Conservation (phyloP, 208 protist species). For the Porcisia hertigi region DNA sequence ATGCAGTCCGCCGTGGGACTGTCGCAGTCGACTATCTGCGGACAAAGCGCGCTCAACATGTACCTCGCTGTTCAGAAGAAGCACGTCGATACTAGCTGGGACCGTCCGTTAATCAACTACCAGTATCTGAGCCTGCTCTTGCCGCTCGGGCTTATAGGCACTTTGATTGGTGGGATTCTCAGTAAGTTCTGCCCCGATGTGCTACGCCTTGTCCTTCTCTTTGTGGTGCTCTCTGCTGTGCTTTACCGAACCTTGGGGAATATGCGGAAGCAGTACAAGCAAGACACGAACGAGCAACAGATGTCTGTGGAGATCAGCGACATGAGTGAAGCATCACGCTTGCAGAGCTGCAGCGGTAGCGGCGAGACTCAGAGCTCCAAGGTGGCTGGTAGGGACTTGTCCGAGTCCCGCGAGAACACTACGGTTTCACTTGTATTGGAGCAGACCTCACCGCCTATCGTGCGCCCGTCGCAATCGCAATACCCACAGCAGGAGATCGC, state of each 20-base stretch:
- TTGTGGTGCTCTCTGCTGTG: constrained; percentile 61
- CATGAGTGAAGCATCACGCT: neutral
- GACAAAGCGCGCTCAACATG: constrained; percentile 82
- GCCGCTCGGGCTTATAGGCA: constrained; percentile 74
- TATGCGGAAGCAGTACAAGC: constrained; percentile 57
- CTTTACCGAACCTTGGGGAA: constrained; percentile 67
- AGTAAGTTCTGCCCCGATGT: constrained; percentile 81
- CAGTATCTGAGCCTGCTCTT: constrained; percentile 80
- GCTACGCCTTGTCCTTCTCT: constrained; percentile 75
- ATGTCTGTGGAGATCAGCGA: constrained; percentile 27
- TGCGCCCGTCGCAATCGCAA: constrained; percentile 38
- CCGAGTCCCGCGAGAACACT: neutral
- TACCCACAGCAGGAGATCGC: constrained; percentile 59
- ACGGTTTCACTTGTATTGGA: constrained; percentile 5
- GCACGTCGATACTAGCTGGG: constrained; percentile 47
- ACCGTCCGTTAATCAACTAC: constrained; percentile 86
- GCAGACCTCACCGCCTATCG: neutral
- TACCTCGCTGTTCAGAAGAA: constrained; percentile 56
- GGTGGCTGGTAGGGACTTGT: constrained; percentile 9
- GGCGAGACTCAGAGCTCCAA: constrained; percentile 4
- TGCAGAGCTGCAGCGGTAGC: constrained; percentile 14
- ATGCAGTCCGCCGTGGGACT: constrained; percentile 68
- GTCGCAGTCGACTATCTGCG: constrained; percentile 88
- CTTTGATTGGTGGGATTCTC: constrained; percentile 67
- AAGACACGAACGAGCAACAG: constrained; percentile 25